phyloP scores from a whole-genome alignment of 1,284 basidiomycete genomes.

The Phellinidium pouzarii region DNA sequence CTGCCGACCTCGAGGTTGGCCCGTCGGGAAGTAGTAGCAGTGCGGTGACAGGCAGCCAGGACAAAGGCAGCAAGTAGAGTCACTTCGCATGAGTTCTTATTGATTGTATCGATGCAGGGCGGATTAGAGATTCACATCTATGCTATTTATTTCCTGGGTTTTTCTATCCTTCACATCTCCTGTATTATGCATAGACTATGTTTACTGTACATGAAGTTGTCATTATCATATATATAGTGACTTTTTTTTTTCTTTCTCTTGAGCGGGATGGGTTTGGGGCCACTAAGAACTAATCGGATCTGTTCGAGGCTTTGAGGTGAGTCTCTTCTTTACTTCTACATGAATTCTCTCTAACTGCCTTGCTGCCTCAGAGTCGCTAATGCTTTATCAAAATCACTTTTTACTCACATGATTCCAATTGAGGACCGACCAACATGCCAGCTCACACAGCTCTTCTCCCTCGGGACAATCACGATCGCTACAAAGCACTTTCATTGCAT shows the following conservation, averaged over 20 bases:
- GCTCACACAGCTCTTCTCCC: background rate
- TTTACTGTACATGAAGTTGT: background rate
- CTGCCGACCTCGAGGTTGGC: constrained; percentile 4
- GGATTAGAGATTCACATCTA: background rate
- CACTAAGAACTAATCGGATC: background rate
- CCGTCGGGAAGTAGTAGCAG: background rate
- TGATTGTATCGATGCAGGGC: background rate
- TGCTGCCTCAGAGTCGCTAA: too few relatives aligned
- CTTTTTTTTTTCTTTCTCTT: background rate
- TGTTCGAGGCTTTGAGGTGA: background rate
- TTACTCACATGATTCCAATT: background rate
- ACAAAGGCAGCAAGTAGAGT: background rate
- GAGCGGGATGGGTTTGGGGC: background rate
- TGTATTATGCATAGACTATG: background rate
- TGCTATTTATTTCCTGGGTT: background rate
- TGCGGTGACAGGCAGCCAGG: background rate
- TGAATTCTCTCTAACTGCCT: background rate
- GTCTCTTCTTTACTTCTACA: background rate
- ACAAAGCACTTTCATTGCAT: background rate
- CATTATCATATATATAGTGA: background rate
- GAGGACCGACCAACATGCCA: background rate
- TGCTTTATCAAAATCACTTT: background rate
- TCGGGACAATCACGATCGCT: background rate
- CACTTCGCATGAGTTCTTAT: background rate
- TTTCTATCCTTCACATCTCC: background rate